Percentiles rank a stretch among this genome's conserved stretches.
These are phyloP conservation scores for Cladosporium velox DNA, from an alignment of 2,329 filamentous ascomycete genomes.

Conservation along the genomic window DNA sequence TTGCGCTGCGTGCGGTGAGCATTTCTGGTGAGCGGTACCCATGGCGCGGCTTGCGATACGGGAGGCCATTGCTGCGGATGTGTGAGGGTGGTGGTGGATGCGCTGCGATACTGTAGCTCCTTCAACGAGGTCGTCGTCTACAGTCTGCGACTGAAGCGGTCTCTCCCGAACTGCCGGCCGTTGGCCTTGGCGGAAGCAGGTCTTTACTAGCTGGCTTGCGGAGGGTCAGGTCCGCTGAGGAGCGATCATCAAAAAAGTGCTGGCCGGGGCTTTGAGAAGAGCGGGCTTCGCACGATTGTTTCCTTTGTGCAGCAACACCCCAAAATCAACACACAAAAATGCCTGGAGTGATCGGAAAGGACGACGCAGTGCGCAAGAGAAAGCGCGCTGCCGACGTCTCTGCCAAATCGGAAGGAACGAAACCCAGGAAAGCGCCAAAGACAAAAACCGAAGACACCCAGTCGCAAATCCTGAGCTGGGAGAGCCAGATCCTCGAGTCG, in stretches of 20 bases:
- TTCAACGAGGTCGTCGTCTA: not conserved
- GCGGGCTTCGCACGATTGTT: not conserved
- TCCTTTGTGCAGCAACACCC: not conserved
- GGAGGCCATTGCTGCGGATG: constrained; percentile 84
- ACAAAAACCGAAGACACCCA: constrained; percentile 53
- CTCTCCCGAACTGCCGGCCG: not conserved
- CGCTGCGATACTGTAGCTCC: constrained; percentile 19
- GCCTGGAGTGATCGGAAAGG: constrained; percentile 36
- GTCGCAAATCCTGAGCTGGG: constrained; percentile 70
- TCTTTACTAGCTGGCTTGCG: not conserved
- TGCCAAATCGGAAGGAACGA: constrained; percentile 32
- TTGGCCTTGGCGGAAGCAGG: not conserved
- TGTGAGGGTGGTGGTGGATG: constrained; percentile 55
- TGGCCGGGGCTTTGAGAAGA: not conserved
- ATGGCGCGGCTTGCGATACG: constrained; percentile 93
- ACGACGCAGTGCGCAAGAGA: constrained; percentile 44
- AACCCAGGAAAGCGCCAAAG: constrained; percentile 42
- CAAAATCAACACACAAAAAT: constrained; percentile 32
- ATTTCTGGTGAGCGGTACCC: constrained; percentile 64
- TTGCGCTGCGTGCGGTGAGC: not conserved
- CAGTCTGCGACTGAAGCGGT: not conserved
- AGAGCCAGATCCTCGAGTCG: constrained; percentile 80
- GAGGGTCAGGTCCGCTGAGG: not conserved
- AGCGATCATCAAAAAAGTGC: not conserved
- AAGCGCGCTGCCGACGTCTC: constrained; percentile 40